Evolutionary conservation across 371 early-diverging fungal genomes (phyloP).

Genomic region (Lichtheimia hyalospora): DNA sequence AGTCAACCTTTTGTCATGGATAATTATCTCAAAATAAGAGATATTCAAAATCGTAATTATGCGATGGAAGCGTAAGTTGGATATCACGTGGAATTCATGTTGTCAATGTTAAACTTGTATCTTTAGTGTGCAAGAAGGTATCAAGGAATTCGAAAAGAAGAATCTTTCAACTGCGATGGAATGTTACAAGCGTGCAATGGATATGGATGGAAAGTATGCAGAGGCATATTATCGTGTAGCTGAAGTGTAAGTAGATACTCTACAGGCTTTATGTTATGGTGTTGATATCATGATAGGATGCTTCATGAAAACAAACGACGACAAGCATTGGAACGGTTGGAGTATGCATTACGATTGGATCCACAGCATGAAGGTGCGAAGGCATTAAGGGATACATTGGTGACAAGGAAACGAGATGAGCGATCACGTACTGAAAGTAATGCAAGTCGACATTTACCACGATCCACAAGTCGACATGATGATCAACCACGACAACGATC

Average conservation of each 20-base stretch:
- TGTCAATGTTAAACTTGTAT: background rate
- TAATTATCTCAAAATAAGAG: slow-evolving; percentile 37
- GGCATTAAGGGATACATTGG: slow-evolving; percentile 9
- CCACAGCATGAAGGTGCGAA: slow-evolving; percentile 34
- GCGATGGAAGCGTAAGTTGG: slow-evolving; percentile 43
- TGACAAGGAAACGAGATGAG: background rate
- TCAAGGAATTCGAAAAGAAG: slow-evolving; percentile 27
- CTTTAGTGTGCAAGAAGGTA: slow-evolving; percentile 42
- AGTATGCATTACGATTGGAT: slow-evolving; percentile 33
- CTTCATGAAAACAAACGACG: too few relatives aligned
- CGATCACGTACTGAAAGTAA: background rate
- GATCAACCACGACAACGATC: background rate
- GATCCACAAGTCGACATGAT: slow-evolving; percentile 2
- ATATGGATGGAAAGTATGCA: slow-evolving; percentile 55
- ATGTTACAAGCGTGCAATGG: slow-evolving; percentile 44
- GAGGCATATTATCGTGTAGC: slow-evolving; percentile 48
- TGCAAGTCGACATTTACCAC: background rate
- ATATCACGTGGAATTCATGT: background rate
- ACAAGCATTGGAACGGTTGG: slow-evolving; percentile 19
- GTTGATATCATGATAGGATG: background rate
- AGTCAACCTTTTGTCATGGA: slow-evolving; percentile 19
- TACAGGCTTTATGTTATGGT: background rate
- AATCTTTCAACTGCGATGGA: slow-evolving; percentile 37
- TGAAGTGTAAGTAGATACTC: slow-evolving; percentile 30
- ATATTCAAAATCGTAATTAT: slow-evolving; percentile 46